Percentiles rank a stretch among this genome's conserved stretches.
phyloP scores from a whole-genome alignment of 768 basidiomycete genomes.

The Sporobolomyces pararoseus region DNA sequence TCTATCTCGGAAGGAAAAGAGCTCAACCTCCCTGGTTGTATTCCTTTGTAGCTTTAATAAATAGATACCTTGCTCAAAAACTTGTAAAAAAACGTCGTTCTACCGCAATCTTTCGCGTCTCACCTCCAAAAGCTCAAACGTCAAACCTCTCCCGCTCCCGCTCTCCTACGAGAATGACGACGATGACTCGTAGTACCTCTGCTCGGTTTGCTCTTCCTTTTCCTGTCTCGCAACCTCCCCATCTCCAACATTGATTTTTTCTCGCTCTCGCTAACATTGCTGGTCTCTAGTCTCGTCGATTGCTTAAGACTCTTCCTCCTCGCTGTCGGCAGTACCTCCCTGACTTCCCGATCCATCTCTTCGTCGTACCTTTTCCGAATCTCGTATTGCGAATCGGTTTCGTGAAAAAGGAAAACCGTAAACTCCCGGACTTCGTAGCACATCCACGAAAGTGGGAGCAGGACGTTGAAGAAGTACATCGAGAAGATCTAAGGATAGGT shows the following conservation, averaged over 20 bases:
- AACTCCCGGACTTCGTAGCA: conserved; percentile 5
- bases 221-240: background rate
- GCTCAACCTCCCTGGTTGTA: too few relatives aligned
- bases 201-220: background rate
- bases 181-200: too few relatives aligned
- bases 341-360: conserved; percentile 9
- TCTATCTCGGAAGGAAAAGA: background rate
- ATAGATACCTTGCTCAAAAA: too few relatives aligned
- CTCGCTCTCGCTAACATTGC: background rate
- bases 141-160: too few relatives aligned
- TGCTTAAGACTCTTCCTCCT: too few relatives aligned
- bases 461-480: background rate
- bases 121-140: too few relatives aligned
- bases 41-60: background rate
- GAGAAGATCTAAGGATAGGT: conserved; percentile 11
- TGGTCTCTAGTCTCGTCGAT: too few relatives aligned
- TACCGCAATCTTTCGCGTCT: too few relatives aligned
- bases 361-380: background rate
- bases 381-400: background rate
- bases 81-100: too few relatives aligned
- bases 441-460: conserved; percentile 12
- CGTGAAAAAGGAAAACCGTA: background rate
- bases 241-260: too few relatives aligned
- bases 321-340: background rate
- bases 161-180: too few relatives aligned